Conservation (phyloP, 495 filamentous ascomycete genomes). For the Barbatosphaeria neglecta region DNA sequence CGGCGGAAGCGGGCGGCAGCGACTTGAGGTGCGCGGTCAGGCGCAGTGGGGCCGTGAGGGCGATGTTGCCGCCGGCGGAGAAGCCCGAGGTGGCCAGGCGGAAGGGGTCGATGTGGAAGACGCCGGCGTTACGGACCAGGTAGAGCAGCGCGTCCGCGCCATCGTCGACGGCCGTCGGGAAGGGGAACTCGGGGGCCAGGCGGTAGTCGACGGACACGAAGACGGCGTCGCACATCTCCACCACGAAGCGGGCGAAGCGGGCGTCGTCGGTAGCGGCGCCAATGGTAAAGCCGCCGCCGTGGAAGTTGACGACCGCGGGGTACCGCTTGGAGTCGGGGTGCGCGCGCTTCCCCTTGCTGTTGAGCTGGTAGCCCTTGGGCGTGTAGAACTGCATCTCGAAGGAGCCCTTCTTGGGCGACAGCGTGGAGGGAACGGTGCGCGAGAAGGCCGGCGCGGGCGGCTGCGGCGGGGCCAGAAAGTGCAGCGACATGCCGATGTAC, state of each 20-base stretch:
- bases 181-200: conserved; percentile 65
- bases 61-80: conserved; percentile 77
- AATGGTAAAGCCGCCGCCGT: conserved; percentile 71
- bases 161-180: conserved; percentile 68
- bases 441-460: conserved; percentile 58
- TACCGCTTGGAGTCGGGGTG: conserved; percentile 17
- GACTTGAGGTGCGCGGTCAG: conserved; percentile 31
- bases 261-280: conserved; percentile 60
- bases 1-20: conserved; percentile 8
- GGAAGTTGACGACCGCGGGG: conserved; percentile 62
- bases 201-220: conserved; percentile 67
- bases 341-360: conserved; percentile 33
- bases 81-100: conserved; percentile 70
- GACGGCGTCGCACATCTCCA: conserved; percentile 41
- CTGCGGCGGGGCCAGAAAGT: conserved; percentile 53
- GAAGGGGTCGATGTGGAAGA: conserved; percentile 28
- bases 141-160: conserved; percentile 59
- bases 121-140: conserved; percentile 45
- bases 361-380: conserved; percentile 48
- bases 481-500: conserved; percentile 66
- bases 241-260: conserved; percentile 48
- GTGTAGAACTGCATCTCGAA: conserved; percentile 75
- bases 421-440: conserved; percentile 48
- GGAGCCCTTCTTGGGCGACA: conserved; percentile 38
- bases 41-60: conserved; percentile 66